phyloP scores from a whole-genome alignment of 2,329 filamentous ascomycete genomes.

The Kalmusia sp. region DNA sequence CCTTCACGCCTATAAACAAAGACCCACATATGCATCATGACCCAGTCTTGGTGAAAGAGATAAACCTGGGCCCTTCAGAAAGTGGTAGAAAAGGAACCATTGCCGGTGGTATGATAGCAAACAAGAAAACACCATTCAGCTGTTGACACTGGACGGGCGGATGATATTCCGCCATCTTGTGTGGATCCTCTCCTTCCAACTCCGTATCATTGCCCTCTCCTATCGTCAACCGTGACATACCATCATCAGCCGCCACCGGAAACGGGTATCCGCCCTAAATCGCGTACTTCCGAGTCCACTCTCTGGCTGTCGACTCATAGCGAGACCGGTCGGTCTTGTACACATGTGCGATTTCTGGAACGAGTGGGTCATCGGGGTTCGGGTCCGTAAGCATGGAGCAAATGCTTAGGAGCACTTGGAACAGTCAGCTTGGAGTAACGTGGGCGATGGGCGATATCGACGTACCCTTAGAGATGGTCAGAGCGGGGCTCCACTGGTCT shows the following conservation, averaged over 20 bases:
- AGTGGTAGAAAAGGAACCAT: constrained; percentile 26
- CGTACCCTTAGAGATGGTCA: constrained; percentile 98
- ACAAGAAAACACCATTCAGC: constrained; percentile 41
- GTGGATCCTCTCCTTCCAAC: constrained; percentile 29
- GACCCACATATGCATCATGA: constrained; percentile 37
- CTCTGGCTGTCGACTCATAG: constrained; percentile 94
- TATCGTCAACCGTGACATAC: constrained; percentile 35
- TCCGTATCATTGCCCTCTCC: constrained; percentile 25
- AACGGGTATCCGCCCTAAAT: constrained; percentile 64
- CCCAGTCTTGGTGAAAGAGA: constrained; percentile 11
- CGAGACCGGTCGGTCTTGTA: constrained; percentile 98
- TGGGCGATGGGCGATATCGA: background rate
- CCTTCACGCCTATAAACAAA: constrained; percentile 27
- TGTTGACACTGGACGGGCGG: constrained; percentile 32
- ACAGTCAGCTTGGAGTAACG: constrained; percentile 25
- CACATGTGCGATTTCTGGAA: constrained; percentile 98
- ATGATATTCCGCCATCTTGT: constrained; percentile 38
- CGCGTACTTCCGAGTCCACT: constrained; percentile 99
- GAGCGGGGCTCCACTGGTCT: constrained; percentile 98
- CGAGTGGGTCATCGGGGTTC: constrained; percentile 97
- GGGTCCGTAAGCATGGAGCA: constrained; percentile 99
- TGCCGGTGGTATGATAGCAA: constrained; percentile 41
- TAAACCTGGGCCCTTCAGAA: constrained; percentile 16
- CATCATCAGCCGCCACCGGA: constrained; percentile 20
- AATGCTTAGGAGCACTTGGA: constrained; percentile 89